phyloP scores from a whole-genome alignment of 768 basidiomycete genomes.

The Melanogaster broomeanus region DNA sequence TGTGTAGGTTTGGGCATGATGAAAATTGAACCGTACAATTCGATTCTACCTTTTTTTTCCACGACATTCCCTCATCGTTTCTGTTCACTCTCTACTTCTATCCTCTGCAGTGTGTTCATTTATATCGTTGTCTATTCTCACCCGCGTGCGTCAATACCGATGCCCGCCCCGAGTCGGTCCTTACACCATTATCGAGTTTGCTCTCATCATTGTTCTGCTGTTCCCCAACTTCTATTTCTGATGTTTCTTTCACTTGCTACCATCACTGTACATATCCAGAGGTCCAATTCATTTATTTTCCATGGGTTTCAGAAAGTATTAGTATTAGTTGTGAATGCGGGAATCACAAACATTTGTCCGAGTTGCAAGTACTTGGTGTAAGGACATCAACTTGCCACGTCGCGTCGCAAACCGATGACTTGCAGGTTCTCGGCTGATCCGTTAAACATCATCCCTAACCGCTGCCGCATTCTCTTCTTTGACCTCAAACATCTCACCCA shows the following conservation, averaged over 20 bases:
- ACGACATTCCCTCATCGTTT: constrained; percentile 24
- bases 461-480: constrained; percentile 5
- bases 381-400: constrained; percentile 3
- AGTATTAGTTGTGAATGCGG: not conserved
- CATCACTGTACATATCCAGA: constrained; percentile 49
- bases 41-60: constrained; percentile 26
- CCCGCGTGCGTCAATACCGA: constrained; percentile 47
- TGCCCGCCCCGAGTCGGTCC: constrained; percentile 62
- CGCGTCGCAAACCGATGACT: not conserved
- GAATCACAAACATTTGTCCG: not conserved
- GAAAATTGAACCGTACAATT: constrained; percentile 24
- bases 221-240: constrained; percentile 34
- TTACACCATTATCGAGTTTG: constrained; percentile 50
- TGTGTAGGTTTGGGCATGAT: constrained; percentile 82
- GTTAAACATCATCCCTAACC: constrained; percentile 3
- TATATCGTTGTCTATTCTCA: constrained; percentile 56
- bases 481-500: constrained; percentile 1
- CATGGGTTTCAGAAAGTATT: constrained; percentile 3
- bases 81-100: constrained; percentile 21
- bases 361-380: constrained; percentile 5
- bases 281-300: constrained; percentile 36
- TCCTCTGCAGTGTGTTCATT: constrained; percentile 38
- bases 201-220: constrained; percentile 33
- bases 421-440: not conserved
- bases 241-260: constrained; percentile 37